Base-by-base conservation (phyloP, 176 grass and related monocot genomes). In the Oryza meridionalis region DNA sequence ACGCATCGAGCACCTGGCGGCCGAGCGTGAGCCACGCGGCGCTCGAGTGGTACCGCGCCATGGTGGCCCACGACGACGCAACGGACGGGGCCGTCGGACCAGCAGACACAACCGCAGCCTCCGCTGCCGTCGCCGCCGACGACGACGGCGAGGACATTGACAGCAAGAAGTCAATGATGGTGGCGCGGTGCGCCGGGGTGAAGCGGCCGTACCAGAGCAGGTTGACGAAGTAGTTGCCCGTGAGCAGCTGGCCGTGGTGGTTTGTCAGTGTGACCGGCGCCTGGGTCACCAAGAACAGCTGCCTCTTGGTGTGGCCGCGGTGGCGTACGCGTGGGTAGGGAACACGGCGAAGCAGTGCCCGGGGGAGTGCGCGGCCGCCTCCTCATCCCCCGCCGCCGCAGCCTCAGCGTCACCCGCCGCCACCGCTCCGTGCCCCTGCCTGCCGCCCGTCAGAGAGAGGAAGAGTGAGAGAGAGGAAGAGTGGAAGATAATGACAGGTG, bases 191-290 rank as follows among this genome's bases (percentile, higher is more conserved):
- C 16, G 83, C 76, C 46, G 86, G 49, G 32, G 88, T 86, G 86
- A 92, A 92, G 25, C 66, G 67, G 33, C 93, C 93, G 68, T 95
- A 95, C 93, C 93, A 95, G 67, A 96, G 90, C 50, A 93, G 63
- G 86, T 91, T 86, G 2, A 96, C 80, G 72, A 88, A 84, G 80
- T 90, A 66, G 79, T 92, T 92, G 3, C 93, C 90, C 1, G 90
- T 87, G 61, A 96, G 93, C 25, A 96, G 72, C 67, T 89, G 75
- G 12, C 93, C 93, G 68, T 90, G 70, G 66, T 96, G 90, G 83
- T 96, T 88, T 14, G 84, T 82, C 9, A 96, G 90, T 32, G 90
- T 31, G 47, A 95, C 74, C 33, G 93, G 86, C 21, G 81, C 8
- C 16, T 44, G 88, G 9, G 46, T 86, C 13, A 96, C 93, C 3